Evolutionary conservation across 2,329 filamentous ascomycete genomes (phyloP).

Genomic region (Verticillium alfalfae): DNA sequence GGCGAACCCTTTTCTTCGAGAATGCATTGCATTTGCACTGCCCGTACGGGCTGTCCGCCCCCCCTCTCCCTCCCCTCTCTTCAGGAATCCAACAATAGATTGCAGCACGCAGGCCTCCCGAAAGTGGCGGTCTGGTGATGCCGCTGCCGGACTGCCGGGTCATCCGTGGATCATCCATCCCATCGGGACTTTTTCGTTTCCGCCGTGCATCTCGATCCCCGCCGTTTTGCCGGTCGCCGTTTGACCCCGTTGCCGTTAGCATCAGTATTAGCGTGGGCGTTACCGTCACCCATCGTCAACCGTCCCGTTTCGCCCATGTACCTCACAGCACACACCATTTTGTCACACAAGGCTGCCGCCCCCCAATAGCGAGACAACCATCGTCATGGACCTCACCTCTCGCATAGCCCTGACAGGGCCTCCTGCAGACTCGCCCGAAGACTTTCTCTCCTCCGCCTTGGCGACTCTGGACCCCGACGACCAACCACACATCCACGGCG

Average conservation of each 20-base stretch:
- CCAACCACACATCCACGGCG: constrained; percentile 60
- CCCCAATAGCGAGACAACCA: neutral
- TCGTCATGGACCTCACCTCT: constrained; percentile 40
- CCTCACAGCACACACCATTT: neutral
- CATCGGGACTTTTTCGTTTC: neutral
- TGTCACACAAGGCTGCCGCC: too few relatives aligned
- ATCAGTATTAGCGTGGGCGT: neutral
- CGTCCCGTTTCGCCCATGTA: neutral
- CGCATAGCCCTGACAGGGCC: constrained; percentile 34
- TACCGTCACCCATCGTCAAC: neutral
- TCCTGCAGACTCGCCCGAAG: constrained; percentile 42
- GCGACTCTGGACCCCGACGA: constrained; percentile 65
- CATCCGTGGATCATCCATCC: neutral
- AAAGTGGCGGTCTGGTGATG: neutral
- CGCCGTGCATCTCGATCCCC: neutral
- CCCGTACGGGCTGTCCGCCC: too few relatives aligned
- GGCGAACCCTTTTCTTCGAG: too few relatives aligned
- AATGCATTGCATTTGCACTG: too few relatives aligned
- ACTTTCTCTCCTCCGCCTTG: constrained; percentile 53
- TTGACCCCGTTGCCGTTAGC: neutral
- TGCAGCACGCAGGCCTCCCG: neutral
- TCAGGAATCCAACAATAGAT: too few relatives aligned
- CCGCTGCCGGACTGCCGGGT: neutral
- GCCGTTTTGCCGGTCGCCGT: neutral
- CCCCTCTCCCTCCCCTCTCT: too few relatives aligned